Percentiles rank a stretch among this genome's conserved stretches.
Evolutionary conservation across 2,329 filamentous ascomycete species (phyloP).

Genomic region (Peltaster fructicola): DNA sequence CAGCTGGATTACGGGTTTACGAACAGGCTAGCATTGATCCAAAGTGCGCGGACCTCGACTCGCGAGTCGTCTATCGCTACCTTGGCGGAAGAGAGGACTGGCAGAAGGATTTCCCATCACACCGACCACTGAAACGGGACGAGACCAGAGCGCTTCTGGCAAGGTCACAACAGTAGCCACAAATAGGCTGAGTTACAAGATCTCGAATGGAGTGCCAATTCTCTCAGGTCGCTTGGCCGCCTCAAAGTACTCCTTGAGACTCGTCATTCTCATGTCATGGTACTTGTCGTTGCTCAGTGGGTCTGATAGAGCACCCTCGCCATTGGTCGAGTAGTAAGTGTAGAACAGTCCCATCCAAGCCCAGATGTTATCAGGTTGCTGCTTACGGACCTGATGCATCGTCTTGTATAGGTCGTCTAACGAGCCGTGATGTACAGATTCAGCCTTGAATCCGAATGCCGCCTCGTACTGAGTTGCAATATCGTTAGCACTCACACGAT

Average conservation of each 20-base stretch:
- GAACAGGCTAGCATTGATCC: conserved; percentile 33
- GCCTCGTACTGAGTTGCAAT: no score
- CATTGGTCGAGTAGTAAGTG: no score
- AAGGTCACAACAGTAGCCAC: background rate
- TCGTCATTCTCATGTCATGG: background rate
- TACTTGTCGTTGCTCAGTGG: background rate
- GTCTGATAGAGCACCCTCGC: no score
- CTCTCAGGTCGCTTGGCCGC: conserved; percentile 1
- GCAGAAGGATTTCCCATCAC: conserved; percentile 15
- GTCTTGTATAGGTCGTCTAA: no score
- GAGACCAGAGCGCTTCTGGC: conserved; percentile 13
- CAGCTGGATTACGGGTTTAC: conserved; percentile 34
- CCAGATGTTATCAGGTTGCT: no score
- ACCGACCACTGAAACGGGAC: conserved; percentile 13
- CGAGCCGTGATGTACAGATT: no score
- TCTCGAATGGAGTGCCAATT: background rate
- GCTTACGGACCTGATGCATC: no score
- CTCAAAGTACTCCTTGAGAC: background rate
- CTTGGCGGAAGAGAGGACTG: conserved; percentile 37
- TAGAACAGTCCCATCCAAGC: no score
- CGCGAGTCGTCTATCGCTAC: conserved; percentile 39
- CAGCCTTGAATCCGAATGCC: no score
- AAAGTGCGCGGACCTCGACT: conserved; percentile 36
- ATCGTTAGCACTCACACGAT: no score
- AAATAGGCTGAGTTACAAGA: background rate